Conservation (phyloP, 73 alveolate species). For the Tetrahymena borealis region DNA sequence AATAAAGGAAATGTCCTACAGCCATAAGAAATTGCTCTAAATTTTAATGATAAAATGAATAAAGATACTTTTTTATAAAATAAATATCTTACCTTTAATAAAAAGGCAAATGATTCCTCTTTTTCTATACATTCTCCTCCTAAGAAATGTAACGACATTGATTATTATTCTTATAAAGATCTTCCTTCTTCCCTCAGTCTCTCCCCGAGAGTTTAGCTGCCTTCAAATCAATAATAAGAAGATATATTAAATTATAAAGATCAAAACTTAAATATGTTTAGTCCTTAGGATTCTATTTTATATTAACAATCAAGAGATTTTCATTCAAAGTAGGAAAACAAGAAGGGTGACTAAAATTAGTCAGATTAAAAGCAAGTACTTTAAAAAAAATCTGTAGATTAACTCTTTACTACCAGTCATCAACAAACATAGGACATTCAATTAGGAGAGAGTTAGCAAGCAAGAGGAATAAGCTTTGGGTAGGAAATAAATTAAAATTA, state of each 20-base stretch:
- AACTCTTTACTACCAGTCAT: too few species aligned
- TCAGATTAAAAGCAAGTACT: not conserved
- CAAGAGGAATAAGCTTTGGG: too few species aligned
- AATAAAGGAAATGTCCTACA: too few species aligned
- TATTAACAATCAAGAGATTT: not conserved
- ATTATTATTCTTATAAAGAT: not conserved
- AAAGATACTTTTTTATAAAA: not conserved
- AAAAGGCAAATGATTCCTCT: not conserved
- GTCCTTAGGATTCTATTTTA: not conserved
- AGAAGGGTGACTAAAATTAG: not conserved
- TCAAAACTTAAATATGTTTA: not conserved
- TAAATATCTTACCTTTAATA: not conserved
- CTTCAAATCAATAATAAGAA: not conserved
- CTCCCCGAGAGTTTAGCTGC: not conserved
- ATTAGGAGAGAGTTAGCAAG: too few species aligned
- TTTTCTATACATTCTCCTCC: not conserved
- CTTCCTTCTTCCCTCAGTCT: not conserved
- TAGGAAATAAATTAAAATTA: not conserved
- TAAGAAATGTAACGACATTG: not conserved
- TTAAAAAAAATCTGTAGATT: too few species aligned
- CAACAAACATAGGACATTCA: too few species aligned
- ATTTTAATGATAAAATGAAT: not conserved
- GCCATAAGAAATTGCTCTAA: too few species aligned
- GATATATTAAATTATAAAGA: not conserved
- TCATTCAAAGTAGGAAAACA: not conserved